A percentile compares a stretch with the other conserved stretches of the same genome.
Evolutionary conservation across 2,329 filamentous ascomycete species (phyloP).

Genomic region (Lizonia empirigonia): DNA sequence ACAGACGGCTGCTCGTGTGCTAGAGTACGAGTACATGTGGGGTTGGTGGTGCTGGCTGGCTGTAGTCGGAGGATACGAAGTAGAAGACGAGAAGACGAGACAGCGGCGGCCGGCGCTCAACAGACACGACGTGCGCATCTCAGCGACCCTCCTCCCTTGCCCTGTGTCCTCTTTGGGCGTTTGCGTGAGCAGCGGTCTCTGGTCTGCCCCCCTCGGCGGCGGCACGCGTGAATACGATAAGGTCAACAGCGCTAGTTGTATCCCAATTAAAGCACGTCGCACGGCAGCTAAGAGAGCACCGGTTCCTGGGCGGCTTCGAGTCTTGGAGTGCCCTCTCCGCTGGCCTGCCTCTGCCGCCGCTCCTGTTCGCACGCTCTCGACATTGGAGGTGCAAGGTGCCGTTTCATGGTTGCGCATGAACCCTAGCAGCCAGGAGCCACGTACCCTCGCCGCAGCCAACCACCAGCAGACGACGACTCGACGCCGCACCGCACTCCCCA

Average conservation of each 20-base stretch:
- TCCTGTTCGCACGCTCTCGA: background rate
- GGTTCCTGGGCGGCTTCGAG: slow-evolving; percentile 8
- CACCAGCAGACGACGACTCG: background rate
- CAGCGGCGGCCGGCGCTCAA: background rate
- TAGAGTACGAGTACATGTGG: slow-evolving; percentile 9
- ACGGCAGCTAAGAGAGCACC: slow-evolving; percentile 10
- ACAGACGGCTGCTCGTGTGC: slow-evolving; percentile 4
- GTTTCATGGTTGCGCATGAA: slow-evolving; percentile 4
- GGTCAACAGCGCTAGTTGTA: slow-evolving; percentile 1
- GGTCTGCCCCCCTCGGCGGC: background rate
- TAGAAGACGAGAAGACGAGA: background rate
- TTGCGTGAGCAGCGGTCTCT: background rate
- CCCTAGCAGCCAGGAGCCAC: too few relatives aligned
- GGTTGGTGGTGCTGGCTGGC: slow-evolving; percentile 4
- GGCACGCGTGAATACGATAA: slow-evolving; percentile 3
- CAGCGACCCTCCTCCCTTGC: slow-evolving; percentile 1
- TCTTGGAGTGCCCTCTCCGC: background rate
- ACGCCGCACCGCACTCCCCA: background rate
- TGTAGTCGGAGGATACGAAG: background rate
- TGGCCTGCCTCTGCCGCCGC: background rate
- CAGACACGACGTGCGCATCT: background rate
- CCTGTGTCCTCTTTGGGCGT: background rate
- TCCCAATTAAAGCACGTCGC: slow-evolving; percentile 4
- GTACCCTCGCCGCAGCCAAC: background rate
- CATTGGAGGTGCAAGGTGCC: background rate